Conservation (phyloP, 2,329 filamentous ascomycete species). For the Macrophomina pseudophaseolina region DNA sequence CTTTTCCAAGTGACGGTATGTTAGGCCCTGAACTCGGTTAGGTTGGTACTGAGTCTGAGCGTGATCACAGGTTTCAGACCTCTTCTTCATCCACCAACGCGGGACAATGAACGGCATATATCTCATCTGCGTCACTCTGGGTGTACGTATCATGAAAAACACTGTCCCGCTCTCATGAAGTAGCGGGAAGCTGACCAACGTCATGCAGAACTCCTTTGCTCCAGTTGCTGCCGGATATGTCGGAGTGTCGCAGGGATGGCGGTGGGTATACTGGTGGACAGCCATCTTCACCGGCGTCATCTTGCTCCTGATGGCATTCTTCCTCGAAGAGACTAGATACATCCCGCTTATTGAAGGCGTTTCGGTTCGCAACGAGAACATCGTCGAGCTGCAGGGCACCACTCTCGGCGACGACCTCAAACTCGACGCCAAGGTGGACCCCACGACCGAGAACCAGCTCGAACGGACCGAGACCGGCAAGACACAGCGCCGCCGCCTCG, state of each 20-base stretch:
- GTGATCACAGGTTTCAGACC: constrained; percentile 53
- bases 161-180: constrained; percentile 32
- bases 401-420: neutral
- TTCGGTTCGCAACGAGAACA: constrained; percentile 41
- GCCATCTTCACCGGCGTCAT: constrained; percentile 58
- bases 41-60: neutral
- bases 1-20: constrained; percentile 18
- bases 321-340: constrained; percentile 66
- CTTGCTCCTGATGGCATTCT: constrained; percentile 61
- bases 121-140: constrained; percentile 44
- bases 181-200: constrained; percentile 50
- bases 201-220: constrained; percentile 53
- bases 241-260: constrained; percentile 41
- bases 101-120: constrained; percentile 56
- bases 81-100: constrained; percentile 57
- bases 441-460: neutral
- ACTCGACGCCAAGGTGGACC: neutral
- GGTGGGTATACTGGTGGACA: constrained; percentile 54
- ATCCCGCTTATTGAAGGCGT: constrained; percentile 51
- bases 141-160: constrained; percentile 46
- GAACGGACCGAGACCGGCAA: constrained; percentile 27
- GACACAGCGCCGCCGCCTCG: neutral
- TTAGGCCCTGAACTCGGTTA: neutral
- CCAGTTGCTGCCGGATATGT: constrained; percentile 45
- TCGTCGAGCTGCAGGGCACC: neutral